phyloP scores from a whole-genome alignment of 257 asterid genomes.

The Lavandula angustifolia region DNA sequence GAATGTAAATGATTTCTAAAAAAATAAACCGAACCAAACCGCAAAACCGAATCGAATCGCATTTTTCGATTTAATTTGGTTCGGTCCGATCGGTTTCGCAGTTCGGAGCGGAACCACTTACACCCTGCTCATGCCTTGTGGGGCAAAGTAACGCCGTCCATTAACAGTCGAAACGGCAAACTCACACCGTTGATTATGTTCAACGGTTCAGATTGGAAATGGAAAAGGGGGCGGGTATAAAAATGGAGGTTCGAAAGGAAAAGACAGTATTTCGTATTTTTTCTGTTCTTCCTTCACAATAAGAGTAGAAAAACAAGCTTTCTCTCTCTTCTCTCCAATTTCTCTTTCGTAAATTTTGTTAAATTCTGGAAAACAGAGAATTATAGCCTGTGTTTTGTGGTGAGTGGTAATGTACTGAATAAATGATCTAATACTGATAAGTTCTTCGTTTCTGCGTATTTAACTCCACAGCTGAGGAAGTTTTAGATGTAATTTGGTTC shows the following conservation, averaged over 20 bases:
- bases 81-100: no score
- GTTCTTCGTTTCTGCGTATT: slow-evolving; percentile 25
- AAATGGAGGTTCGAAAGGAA: slow-evolving; percentile 51
- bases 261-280: slow-evolving; percentile 46
- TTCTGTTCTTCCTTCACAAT: slow-evolving; percentile 39
- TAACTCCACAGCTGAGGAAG: not conserved
- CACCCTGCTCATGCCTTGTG: not conserved
- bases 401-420: slow-evolving; percentile 54
- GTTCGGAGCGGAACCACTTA: no score
- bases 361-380: slow-evolving; percentile 7
- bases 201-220: slow-evolving; percentile 43
- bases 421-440: slow-evolving; percentile 21
- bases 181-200: slow-evolving; percentile 39
- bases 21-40: no score
- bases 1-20: no score
- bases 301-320: slow-evolving; percentile 30
- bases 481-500: slow-evolving; percentile 15
- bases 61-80: no score
- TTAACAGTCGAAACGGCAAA: slow-evolving; percentile 36
- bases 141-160: slow-evolving; percentile 37
- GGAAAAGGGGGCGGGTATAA: slow-evolving; percentile 52
- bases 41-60: no score
- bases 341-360: slow-evolving; percentile 29
- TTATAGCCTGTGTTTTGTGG: slow-evolving; percentile 28
- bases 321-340: slow-evolving; percentile 28